Base-by-base conservation (phyloP, 2,329 filamentous ascomycete genomes). In the Ophiognomonia clavigignenti-juglandacearum region DNA sequence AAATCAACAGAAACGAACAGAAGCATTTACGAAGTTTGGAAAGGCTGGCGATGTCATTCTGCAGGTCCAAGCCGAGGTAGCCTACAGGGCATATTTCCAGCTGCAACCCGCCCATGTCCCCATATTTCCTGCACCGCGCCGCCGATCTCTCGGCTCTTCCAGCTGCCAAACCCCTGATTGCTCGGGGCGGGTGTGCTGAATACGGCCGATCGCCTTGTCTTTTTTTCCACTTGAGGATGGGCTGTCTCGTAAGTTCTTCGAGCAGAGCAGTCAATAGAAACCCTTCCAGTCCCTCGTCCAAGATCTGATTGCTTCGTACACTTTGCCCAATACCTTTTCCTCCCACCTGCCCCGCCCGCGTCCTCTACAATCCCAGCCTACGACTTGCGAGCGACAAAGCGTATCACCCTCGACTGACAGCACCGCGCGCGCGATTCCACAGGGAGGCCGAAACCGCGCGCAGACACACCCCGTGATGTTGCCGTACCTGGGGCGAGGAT, bases 1-100 rank as follows among this genome's bases (percentile, higher is more conserved):
- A 23, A 14, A 29, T 32, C 19, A n/a, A 31, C n/a, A 31, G 19
- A 14, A 42, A 75, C 27, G 20, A 16, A 29, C 31, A 29, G 22
- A 32, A 32, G 8, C 2, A n/a, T n/a, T n/a, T n/a, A n/a, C n/a
- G n/a, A n/a, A n/a, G n/a, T n/a, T n/a, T n/a, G n/a, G 22, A 9
- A n/a, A 20, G 34, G 16, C 34, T 36, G 34, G 41, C 32, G 5
- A 36, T 43, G 41, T 27, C 22, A 29, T 20, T 16, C 20, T 43
- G 40, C 40, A 43, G 40, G 10, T 20, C 40, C 14, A n/a, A 24
- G 26, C 40, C 29, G 14, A 31, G 40, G 40, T 43, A 43, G 41
- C 34, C 34, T 36, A 8, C n/a, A n/a, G 27, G 31, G 34, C 19
- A 23, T 19, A 29, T 32, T 32, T 34, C 29, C 34, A 22, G n/a